Evolutionary conservation across 768 basidiomycete genomes (phyloP), one percentile per base, ranked within the genome.

Genomic region (Suillus lakei): DNA sequence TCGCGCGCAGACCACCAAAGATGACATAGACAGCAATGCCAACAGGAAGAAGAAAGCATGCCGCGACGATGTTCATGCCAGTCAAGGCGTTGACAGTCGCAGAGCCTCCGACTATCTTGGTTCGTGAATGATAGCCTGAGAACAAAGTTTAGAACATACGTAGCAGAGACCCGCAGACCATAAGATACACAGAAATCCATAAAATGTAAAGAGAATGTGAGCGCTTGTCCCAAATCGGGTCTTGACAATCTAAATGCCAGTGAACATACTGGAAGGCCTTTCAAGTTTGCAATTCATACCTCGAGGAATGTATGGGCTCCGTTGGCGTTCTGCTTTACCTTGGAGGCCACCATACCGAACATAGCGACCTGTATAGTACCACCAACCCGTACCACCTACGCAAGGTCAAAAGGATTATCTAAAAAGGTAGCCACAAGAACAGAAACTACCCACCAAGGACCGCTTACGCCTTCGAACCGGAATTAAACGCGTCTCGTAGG

Each of bases 241-340:
- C 64, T 82, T 80, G 39, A 85, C 84, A 39, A 88, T 86, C 78
- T 83, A 62, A 30, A 54, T 28, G 30, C 21, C 16, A 34, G 6
- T n/a, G 18, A 38, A 38, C 34, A 55, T 53, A 18, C n/a, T 15
- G 8, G 6, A 44, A 58, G n/a, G 38, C 48, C 36, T 23, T 28
- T 15, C 2, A 32, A 39, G n/a, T 34, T 9, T 8, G n/a, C 53
- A 53, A 5, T 4, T 54, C 71, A 4, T 65, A 80, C 82, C 70
- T 89, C 86, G 30, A 86, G 75, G 68, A 86, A 88, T 0, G 86
- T 89, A 67, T 84, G 84, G 0, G 85, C 85, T 18, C 83, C 82
- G 38, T 86, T 86, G 0, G 86, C 87, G 59, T 87, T 87, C 79
- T 81, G 82, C 72, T 88, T 89, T 13, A 88, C 82, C 69, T 86